Base-by-base conservation (phyloP, 768 basidiomycete genomes). In the Mycena pura region DNA sequence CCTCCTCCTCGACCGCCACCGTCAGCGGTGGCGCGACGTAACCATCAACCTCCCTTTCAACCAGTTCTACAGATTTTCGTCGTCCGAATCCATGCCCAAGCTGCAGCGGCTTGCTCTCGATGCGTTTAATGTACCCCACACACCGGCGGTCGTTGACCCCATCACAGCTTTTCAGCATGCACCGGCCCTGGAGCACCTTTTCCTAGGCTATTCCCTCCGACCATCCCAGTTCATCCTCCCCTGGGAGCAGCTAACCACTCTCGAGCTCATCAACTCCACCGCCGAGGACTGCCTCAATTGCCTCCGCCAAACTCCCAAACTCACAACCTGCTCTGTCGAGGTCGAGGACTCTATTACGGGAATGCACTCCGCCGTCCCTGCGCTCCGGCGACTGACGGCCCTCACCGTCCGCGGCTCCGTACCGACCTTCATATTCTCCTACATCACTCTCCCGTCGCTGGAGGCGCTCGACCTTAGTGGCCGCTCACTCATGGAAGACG, bases 101-200 rank as follows among this genome's bases (percentile, higher is more conserved):
- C 60, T 62, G 15, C 47, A 56, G 41, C 53, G 48, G 17, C 41
- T 62, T 17, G 50, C 53, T 13, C 47, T 56, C 39, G 43, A 47
- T 14, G 60, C 54, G 1, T 48, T 56, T 22, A 54, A 54, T 6
- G 43, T 54, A 10, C 60, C 60, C 22, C 32, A 62, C 9, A 62
- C 56, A 24, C n/a, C n/a, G n/a, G n/a, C n/a, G n/a, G 9, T 6
- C 0, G 51, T 62, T 43, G 31, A 62, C 15, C 54, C 60, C 34
- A 62, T 62, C 34, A 41, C 60, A 25, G 54, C 48, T 2, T 62
- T 62, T 7, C 11, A 13, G 13, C 27, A 62, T 24, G 39, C 60
- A 10, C 60, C 60, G 15, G n/a, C 27, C 13, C 34, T 61, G 9
- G 19, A 25, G 19, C 45, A 49, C 19, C 22, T 61, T 27, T 39